Conservation (phyloP, 306 rosid species). For the Medicago arabica region DNA sequence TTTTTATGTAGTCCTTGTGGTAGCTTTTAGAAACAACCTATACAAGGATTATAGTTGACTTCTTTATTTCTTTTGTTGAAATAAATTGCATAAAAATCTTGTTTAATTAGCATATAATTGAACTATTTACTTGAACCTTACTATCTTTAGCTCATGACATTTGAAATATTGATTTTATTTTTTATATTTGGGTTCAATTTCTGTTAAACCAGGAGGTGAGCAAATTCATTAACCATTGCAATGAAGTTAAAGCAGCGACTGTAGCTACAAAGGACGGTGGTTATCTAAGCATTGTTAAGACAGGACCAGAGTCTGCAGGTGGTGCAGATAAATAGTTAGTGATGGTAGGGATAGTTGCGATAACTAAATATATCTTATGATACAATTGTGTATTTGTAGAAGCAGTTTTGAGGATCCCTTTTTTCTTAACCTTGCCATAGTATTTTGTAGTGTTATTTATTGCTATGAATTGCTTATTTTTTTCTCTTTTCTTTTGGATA, state of each 20-base stretch:
- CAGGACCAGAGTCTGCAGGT: slow-evolving; percentile 42
- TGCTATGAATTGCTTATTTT: slow-evolving; percentile 7
- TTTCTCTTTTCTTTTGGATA: background rate
- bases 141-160: background rate
- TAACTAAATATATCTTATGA: slow-evolving; percentile 35
- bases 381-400: slow-evolving; percentile 22
- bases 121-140: background rate
- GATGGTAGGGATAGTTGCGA: slow-evolving; percentile 13
- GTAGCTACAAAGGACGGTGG: slow-evolving; percentile 89
- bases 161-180: background rate
- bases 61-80: background rate
- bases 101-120: background rate
- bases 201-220: slow-evolving; percentile 72
- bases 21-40: background rate
- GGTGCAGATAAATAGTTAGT: slow-evolving; percentile 51
- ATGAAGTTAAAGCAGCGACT: slow-evolving; percentile 86
- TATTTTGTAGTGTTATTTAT: background rate
- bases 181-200: background rate
- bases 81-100: background rate
- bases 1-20: background rate
- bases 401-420: slow-evolving; percentile 27
- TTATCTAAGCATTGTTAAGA: slow-evolving; percentile 71
- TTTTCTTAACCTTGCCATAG: background rate
- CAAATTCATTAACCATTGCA: slow-evolving; percentile 90
- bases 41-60: background rate